Evolutionary conservation across 2,329 filamentous ascomycete genomes (phyloP).

Genomic region (Verticillium dahliae): DNA sequence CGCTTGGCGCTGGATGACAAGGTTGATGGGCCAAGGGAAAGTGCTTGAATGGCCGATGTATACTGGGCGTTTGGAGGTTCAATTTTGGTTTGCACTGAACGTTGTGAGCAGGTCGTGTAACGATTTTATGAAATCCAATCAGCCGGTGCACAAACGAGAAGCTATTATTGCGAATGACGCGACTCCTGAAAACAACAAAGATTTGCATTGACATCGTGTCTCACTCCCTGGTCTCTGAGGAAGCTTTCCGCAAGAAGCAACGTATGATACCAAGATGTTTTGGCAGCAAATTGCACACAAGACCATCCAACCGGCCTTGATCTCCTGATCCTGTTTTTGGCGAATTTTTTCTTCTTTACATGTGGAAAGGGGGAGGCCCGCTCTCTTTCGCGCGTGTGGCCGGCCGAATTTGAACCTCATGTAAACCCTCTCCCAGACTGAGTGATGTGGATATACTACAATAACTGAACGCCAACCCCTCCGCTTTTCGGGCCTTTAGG

Average conservation of each 20-base stretch:
- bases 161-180: background rate
- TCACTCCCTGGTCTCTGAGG: background rate
- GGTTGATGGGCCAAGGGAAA: background rate
- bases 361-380: background rate
- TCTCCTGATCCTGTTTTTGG: background rate
- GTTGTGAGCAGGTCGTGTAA: background rate
- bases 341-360: background rate
- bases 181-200: background rate
- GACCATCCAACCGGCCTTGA: background rate
- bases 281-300: background rate
- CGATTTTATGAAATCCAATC: background rate
- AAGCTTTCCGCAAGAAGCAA: background rate
- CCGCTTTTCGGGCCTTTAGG: background rate
- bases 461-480: background rate
- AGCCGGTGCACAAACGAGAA: background rate
- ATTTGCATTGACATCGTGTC: background rate
- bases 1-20: background rate
- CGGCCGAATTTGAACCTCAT: too few species aligned
- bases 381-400: background rate
- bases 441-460: conserved; percentile 4
- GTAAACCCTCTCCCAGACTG: background rate
- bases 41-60: background rate
- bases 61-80: background rate
- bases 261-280: background rate
- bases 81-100: background rate